These are phyloP conservation scores for Ceratorhiza oryzae-sativae DNA, from an alignment of 1,284 basidiomycete species.

Conservation along the genomic window DNA sequence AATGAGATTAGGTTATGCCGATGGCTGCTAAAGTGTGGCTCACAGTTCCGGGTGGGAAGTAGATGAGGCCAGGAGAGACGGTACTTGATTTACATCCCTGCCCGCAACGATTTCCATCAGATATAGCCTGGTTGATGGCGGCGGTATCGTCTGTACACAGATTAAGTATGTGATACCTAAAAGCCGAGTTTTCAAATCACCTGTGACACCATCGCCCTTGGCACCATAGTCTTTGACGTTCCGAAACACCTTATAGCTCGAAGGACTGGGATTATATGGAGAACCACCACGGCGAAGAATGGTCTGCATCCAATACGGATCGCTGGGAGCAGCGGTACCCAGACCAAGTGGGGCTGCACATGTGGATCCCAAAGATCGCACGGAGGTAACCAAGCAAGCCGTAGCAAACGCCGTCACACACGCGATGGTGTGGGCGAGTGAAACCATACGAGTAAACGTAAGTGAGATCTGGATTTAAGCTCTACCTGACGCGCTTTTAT, in stretches of 20 bases:
- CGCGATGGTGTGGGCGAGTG: neutral
- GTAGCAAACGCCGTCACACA: constrained; percentile 27
- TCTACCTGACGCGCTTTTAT: neutral
- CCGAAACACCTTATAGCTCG: constrained; percentile 48
- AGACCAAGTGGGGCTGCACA: constrained; percentile 55
- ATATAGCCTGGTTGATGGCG: constrained; percentile 50
- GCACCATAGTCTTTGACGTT: constrained; percentile 51
- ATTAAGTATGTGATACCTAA: neutral
- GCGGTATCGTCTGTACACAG: constrained; percentile 47
- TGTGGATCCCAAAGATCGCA: constrained; percentile 53
- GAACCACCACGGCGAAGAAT: constrained; percentile 43
- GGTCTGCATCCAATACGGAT: constrained; percentile 44
- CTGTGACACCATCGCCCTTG: constrained; percentile 47
- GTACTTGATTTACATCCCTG: constrained; percentile 47
- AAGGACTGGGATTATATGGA: constrained; percentile 42
- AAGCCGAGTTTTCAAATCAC: neutral
- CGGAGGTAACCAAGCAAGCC: constrained; percentile 13
- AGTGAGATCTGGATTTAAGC: too few species aligned
- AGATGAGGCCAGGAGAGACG: constrained; percentile 48
- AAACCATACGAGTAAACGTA: neutral
- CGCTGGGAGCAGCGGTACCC: constrained; percentile 57
- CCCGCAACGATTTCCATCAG: constrained; percentile 47
- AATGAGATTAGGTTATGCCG: neutral
- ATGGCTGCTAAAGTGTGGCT: neutral
- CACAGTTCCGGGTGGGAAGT: constrained; percentile 47